Evolutionary conservation across 2,329 filamentous ascomycete genomes (phyloP), one percentile per base, ranked within the genome.

Genomic region (Paecilomyces sp.): DNA sequence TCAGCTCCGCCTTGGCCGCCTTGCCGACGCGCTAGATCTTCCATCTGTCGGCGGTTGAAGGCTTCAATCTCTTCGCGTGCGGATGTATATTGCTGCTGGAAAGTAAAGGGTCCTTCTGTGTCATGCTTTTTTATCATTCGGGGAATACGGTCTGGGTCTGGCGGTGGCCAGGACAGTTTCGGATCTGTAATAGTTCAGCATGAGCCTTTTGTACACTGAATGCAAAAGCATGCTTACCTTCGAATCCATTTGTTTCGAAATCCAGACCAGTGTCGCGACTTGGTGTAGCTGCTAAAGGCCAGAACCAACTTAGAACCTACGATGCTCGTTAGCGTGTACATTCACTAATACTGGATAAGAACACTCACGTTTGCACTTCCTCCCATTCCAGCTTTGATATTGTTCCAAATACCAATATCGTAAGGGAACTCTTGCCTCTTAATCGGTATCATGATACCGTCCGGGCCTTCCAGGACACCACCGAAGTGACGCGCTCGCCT

Each of bases 351-450:
- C 25, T 28, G 25, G 30, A 18, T 3, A 50, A 36, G 22, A 15
- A 25, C 6, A 67, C 71, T 60, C 9, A 77, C 76, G 66, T 78
- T 80, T 54, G 79, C 79, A 47, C 72, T 74, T 1, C 79, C 80
- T 0, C 83, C 83, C 85, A 88, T 87, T 18, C 82, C 82, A 60
- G 83, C 81, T 55, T 75, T 80, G 25, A 87, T 76, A 62, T 88
- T 88, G 2, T 74, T 66, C 76, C 79, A 85, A 57, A 88, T 82
- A 5, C 85, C 85, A 57, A 88, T 81, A 62, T 88, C 85, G 68
- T 86, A 88, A 0, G 85, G 85, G 63, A 86, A 88, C 63, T 88
- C 85, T 63, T 88, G 85, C 58, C 79, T 82, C 56, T 73, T 72
- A 54, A 88, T 84, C 12, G 74, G 76, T 7, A 88, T 66, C 61